These are phyloP conservation scores for Tricladium varicosporioides DNA, from an alignment of 2,329 filamentous ascomycete species.

Conservation along the genomic window DNA sequence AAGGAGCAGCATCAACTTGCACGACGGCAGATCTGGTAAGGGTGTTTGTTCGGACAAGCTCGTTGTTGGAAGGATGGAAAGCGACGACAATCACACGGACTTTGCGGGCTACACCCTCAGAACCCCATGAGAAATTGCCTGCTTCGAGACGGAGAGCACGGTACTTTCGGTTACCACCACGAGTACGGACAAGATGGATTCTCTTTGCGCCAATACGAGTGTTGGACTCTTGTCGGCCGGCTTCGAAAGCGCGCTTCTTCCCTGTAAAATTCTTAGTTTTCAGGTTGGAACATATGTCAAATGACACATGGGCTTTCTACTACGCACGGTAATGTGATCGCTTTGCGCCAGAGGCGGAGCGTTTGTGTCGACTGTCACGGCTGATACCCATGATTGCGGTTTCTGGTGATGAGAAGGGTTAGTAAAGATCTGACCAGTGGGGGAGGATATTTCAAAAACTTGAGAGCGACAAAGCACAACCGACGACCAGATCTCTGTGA, in stretches of 20 bases:
- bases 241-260: conserved; percentile 99
- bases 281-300: conserved; percentile 71
- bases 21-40: conserved; percentile 98
- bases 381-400: conserved; percentile 98
- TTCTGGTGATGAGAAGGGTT: conserved; percentile 46
- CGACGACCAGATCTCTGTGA: conserved; percentile 5
- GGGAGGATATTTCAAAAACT: not conserved
- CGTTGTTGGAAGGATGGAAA: conserved; percentile 99
- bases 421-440: conserved; percentile 18
- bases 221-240: conserved; percentile 98
- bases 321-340: conserved; percentile 83
- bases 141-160: conserved; percentile 97
- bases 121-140: conserved; percentile 99
- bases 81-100: conserved; percentile 97
- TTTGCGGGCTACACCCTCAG: conserved; percentile 97
- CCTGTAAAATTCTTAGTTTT: conserved; percentile 56
- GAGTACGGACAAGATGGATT: conserved; percentile 94
- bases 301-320: conserved; percentile 66
- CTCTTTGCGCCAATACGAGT: conserved; percentile 98
- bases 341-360: conserved; percentile 98
- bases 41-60: conserved; percentile 99
- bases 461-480: not conserved
- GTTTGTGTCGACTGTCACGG: conserved; percentile 99
- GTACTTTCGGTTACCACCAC: conserved; percentile 99
- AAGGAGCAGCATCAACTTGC: conserved; percentile 97